These are phyloP conservation scores for Blastobotrys raffinosifermentans DNA, from an alignment of 1,139 yeast genomes.

Conservation along the genomic window DNA sequence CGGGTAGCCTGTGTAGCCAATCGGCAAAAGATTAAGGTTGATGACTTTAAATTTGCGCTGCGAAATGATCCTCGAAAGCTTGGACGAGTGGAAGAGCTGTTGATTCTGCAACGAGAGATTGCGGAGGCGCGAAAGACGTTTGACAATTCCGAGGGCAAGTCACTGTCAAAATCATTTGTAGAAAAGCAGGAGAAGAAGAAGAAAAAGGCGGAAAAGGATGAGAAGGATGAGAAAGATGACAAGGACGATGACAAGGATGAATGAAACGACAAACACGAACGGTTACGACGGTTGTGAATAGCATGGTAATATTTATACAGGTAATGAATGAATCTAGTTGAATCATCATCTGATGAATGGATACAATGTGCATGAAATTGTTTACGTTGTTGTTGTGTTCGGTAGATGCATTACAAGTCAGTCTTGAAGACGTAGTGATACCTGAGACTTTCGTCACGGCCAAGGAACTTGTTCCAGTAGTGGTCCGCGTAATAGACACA, in stretches of 20 bases:
- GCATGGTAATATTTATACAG: too few species aligned
- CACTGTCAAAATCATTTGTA: conserved; percentile 32
- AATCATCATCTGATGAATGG: too few species aligned
- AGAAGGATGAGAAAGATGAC: conserved; percentile 12
- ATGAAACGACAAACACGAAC: too few species aligned
- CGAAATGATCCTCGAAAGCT: conserved; percentile 77
- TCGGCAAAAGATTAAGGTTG: conserved; percentile 72
- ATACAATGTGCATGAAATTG: too few species aligned
- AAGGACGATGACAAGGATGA: too few species aligned
- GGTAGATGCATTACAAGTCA: conserved; percentile 4
- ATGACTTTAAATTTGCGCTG: conserved; percentile 81
- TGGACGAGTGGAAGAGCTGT: conserved; percentile 77
- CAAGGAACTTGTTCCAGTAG: conserved; percentile 74
- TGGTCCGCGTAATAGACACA: conserved; percentile 44
- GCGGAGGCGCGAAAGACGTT: conserved; percentile 77
- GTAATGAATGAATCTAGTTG: too few species aligned
- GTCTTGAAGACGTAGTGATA: conserved; percentile 4
- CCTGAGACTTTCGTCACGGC: conserved; percentile 34
- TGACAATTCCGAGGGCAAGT: conserved; percentile 58
- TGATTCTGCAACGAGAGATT: conserved; percentile 67
- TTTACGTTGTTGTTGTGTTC: too few species aligned
- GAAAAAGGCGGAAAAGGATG: conserved; percentile 17
- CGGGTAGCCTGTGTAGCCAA: conserved; percentile 48
- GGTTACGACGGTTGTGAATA: too few species aligned
- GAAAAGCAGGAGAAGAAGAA: conserved; percentile 29